These are phyloP conservation scores for Naematelia encephala DNA, from an alignment of 768 basidiomycete species.

Conservation along the genomic window DNA sequence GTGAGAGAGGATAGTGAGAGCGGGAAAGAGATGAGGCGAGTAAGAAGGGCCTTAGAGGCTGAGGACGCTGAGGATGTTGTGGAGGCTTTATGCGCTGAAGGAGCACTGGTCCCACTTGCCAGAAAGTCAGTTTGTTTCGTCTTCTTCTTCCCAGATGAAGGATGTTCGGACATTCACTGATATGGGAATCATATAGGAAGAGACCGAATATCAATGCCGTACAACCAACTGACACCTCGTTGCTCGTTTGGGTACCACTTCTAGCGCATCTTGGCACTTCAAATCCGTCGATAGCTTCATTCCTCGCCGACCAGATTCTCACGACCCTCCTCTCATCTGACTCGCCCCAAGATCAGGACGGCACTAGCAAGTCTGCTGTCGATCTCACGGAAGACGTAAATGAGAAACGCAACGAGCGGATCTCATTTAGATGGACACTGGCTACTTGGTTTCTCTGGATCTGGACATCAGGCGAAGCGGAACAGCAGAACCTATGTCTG, in stretches of 20 bases:
- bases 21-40: slow-evolving; percentile 49
- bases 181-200: slow-evolving; percentile 28
- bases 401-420: slow-evolving; percentile 7
- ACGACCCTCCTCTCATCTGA: slow-evolving; percentile 10
- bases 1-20: slow-evolving; percentile 47
- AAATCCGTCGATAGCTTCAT: slow-evolving; percentile 7
- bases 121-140: slow-evolving; percentile 63
- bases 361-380: too few species aligned
- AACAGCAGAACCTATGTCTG: neutral
- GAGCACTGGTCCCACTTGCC: slow-evolving; percentile 74
- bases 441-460: slow-evolving; percentile 24
- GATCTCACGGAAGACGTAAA: too few species aligned
- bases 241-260: slow-evolving; percentile 41
- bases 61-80: slow-evolving; percentile 70
- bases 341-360: neutral
- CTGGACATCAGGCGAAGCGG: slow-evolving; percentile 9
- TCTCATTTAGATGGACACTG: slow-evolving; percentile 21
- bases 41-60: slow-evolving; percentile 53
- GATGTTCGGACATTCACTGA: neutral
- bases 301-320: slow-evolving; percentile 23
- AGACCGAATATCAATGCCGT: slow-evolving; percentile 17
- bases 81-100: slow-evolving; percentile 65
- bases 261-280: slow-evolving; percentile 23
- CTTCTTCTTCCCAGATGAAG: neutral
- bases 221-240: slow-evolving; percentile 21